Base-by-base conservation (phyloP, 2,329 filamentous ascomycete genomes). In the Colletotrichum simmondsii region DNA sequence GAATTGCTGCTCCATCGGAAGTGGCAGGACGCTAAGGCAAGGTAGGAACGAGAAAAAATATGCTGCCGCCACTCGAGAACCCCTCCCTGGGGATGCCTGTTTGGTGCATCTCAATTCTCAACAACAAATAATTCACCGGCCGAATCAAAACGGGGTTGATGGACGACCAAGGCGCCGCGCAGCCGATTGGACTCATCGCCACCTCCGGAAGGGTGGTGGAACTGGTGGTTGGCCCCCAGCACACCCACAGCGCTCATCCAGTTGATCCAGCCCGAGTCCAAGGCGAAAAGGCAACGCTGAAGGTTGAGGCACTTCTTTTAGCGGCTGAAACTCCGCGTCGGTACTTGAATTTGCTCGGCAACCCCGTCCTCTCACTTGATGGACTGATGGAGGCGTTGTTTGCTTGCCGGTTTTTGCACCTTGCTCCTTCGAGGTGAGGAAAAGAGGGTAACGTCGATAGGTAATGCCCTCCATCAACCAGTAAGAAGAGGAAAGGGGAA, bases 1-100 rank as follows among this genome's bases (percentile, higher is more conserved):
- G 72, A 74, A 73, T 71, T 73, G 61, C 54, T 65, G 65, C 60
- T 37, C n/a, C 70, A 64, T 65, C 56, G 56, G 46, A 42, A 49
- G 24, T 30, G 24, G 26, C 46, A 71, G 46, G 59, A 46, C 66
- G 60, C 66, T 61, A 60, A 64, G 46, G 46, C 49, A 54, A 53
- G 46, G 62, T 37, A 65, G 59, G 69, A 54, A 60, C 65, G 30
- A 49, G 32, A 26, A 72, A 61, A 72, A 70, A 59, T 28, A 64
- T 28, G 35, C 52, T 63, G 57, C 58, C 65, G 69, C 69, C 69
- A 63, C 69, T 35, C 26, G 57, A 30, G 4, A 52, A 19, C 61
- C 37, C 58, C 58, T 63, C 58, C 37, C 52, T 46, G 56, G 46
- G 37, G n/a, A 62, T 52, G 22, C n/a, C 22, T 62, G n/a, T 26